Conservation (phyloP, 2,329 filamentous ascomycete species). For the Nemania diffusa region DNA sequence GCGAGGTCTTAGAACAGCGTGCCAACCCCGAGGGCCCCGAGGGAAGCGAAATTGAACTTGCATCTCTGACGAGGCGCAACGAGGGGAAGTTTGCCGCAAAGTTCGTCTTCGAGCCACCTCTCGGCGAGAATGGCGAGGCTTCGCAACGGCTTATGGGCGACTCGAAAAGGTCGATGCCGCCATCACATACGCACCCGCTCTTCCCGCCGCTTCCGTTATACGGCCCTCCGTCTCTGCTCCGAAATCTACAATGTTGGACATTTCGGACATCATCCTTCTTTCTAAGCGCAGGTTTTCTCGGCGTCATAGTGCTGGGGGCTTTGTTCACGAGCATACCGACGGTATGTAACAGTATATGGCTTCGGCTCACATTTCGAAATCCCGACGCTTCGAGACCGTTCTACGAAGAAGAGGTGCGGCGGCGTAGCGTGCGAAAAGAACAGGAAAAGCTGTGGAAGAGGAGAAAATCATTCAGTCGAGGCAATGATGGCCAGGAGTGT, state of each 20-base stretch:
- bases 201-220: slow-evolving; percentile 89
- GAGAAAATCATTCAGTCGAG: slow-evolving; percentile 51
- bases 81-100: slow-evolving; percentile 32
- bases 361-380: slow-evolving; percentile 67
- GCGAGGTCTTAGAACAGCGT: slow-evolving; percentile 41
- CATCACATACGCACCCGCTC: slow-evolving; percentile 78
- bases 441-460: slow-evolving; percentile 72
- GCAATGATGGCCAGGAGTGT: slow-evolving; percentile 56
- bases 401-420: slow-evolving; percentile 74
- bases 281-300: slow-evolving; percentile 80
- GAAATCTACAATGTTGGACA: slow-evolving; percentile 71
- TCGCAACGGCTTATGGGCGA: slow-evolving; percentile 59
- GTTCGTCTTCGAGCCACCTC: slow-evolving; percentile 27
- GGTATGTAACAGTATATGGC: slow-evolving; percentile 60
- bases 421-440: slow-evolving; percentile 65
- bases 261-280: slow-evolving; percentile 77
- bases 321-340: slow-evolving; percentile 73
- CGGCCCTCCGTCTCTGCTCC: slow-evolving; percentile 74
- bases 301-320: slow-evolving; percentile 78
- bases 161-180: slow-evolving; percentile 63
- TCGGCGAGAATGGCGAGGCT: slow-evolving; percentile 49
- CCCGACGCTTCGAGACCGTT: slow-evolving; percentile 73
- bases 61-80: slow-evolving; percentile 36
- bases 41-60: slow-evolving; percentile 5
- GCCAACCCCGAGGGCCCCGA: slow-evolving; percentile 45